phyloP scores from a whole-genome alignment of 2,329 filamentous ascomycete species.

The Ophiostoma fasciatum region DNA sequence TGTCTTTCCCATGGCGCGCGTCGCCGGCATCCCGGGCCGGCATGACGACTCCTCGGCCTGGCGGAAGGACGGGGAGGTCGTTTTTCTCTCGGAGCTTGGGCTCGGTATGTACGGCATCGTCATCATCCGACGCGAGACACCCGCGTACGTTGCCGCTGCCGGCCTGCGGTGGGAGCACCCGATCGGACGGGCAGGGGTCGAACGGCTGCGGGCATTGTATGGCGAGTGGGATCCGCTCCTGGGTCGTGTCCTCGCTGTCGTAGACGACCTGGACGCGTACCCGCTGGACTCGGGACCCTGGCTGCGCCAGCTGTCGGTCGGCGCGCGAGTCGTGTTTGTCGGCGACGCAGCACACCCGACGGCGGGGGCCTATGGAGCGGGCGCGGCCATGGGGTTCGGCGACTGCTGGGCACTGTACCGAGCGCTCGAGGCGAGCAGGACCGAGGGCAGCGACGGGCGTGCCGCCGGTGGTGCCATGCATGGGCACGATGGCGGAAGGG shows the following conservation, averaged over 20 bases:
- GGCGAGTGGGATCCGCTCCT: conserved; percentile 2
- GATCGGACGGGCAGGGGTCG: conserved; percentile 1
- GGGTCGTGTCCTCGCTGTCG: conserved; percentile 1
- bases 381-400: conserved; percentile 5
- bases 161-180: conserved; percentile 5
- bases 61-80: conserved; percentile 3
- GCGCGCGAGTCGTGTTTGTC: conserved; percentile 4
- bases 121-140: not conserved
- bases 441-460: not conserved
- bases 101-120: not conserved
- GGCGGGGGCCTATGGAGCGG: conserved; percentile 7
- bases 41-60: conserved; percentile 4
- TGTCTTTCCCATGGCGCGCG: conserved; percentile 2
- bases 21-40: conserved; percentile 2
- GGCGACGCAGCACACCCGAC: conserved; percentile 10
- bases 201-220: conserved; percentile 1
- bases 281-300: conserved; percentile 7
- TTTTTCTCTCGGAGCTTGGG: conserved; percentile 2
- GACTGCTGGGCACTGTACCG: conserved; percentile 9
- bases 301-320: conserved; percentile 4
- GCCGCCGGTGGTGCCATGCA: too few relatives aligned
- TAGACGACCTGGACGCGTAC: conserved; percentile 8
- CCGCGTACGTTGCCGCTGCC: not conserved
- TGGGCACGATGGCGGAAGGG: too few relatives aligned
- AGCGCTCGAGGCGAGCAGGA: conserved; percentile 2